Percentiles rank a stretch among this genome's conserved stretches.
These are phyloP conservation scores for Helianthus annuus DNA, from an alignment of 129 eudicot species.

Conservation along the genomic window HanXRQr2.0-SUNRISE NC_035443.2:146505009-146505508, in stretches of 20 bases:
- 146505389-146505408: not conserved
- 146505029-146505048: not conserved
- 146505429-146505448: constrained; percentile 2
- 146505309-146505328: constrained; percentile 35
- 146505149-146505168: constrained; percentile 28
- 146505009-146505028: not conserved
- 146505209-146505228: constrained; percentile 72
- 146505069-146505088: constrained; percentile 11
- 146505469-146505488: not conserved
- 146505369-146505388: constrained; percentile 26
- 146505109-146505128: not conserved
- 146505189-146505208: constrained; percentile 67
- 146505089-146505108: not conserved
- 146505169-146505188: constrained; percentile 32
- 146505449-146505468: not conserved
- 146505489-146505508: constrained; percentile 18
- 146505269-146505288: constrained; percentile 24
- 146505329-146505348: constrained; percentile 22
- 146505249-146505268: constrained; percentile 64
- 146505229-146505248: constrained; percentile 54
- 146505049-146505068: constrained; percentile 15
- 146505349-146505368: constrained; percentile 52
- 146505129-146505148: not conserved
- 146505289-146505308: constrained; percentile 25
- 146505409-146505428: constrained; percentile 3